Conservation (phyloP, 306 rosid genomes). For the Phaseolus lunatus region DNA sequence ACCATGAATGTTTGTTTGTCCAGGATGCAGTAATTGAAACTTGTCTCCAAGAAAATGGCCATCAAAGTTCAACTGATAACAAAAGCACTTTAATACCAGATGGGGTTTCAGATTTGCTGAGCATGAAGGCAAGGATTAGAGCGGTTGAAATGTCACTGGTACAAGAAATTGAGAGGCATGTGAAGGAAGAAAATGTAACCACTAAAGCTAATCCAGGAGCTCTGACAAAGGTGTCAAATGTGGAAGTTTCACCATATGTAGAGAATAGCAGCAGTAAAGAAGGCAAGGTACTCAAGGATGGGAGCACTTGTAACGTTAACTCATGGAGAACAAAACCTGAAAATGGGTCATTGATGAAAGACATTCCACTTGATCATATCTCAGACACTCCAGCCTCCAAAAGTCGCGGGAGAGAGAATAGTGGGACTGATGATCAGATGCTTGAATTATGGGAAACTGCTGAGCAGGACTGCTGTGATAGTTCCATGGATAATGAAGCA, state of each 20-base stretch:
- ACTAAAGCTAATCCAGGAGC: constrained; percentile 40
- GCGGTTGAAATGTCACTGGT: constrained; percentile 63
- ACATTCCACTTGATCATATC: constrained; percentile 87
- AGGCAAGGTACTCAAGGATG: constrained; percentile 47
- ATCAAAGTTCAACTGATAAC: constrained; percentile 48
- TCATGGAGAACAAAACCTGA: constrained; percentile 57
- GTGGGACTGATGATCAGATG: constrained; percentile 80
- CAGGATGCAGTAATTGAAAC: constrained; percentile 58
- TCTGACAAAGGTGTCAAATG: constrained; percentile 34
- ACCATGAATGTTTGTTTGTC: constrained; percentile 40
- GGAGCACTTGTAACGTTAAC: constrained; percentile 38
- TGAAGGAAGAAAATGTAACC: constrained; percentile 46
- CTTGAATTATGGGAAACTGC: constrained; percentile 92
- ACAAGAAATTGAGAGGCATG: constrained; percentile 62
- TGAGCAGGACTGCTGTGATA: constrained; percentile 57
- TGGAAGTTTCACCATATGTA: constrained; percentile 22
- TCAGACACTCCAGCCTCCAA: constrained; percentile 63
- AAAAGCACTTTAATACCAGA: constrained; percentile 42
- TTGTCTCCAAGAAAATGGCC: constrained; percentile 48
- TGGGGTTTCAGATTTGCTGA: constrained; percentile 72
- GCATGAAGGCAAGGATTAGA: constrained; percentile 67
- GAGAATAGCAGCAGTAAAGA: constrained; percentile 47
- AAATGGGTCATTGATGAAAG: constrained; percentile 76
- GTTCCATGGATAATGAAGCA: constrained; percentile 40
- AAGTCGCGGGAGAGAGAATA: constrained; percentile 61